Evolutionary conservation across 768 basidiomycete species (phyloP), one percentile per base, ranked within the genome.

Genomic region (Asterophora parasitica): DNA sequence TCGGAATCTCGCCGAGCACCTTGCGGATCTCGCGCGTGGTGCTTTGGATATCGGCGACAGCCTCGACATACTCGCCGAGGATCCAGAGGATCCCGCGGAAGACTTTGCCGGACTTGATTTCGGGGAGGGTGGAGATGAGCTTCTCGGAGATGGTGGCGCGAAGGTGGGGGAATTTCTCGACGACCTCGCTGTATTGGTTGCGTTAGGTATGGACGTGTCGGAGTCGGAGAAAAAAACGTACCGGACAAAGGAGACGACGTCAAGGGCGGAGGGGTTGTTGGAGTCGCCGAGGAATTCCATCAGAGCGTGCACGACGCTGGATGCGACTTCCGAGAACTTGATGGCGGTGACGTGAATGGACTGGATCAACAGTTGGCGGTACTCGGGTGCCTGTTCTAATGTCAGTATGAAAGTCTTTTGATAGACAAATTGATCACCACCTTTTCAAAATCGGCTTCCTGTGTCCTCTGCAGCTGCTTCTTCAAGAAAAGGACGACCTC

Each of bases 71-170:
- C 69, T 98, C 95, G 53, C 96, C 95, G n/a, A 97, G 75, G 54
- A 98, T 96, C 95, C 96, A 98, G 40, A 98, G 77, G 13, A 97
- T 79, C 6, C 95, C 96, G 4, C 93, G 84, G 76, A 89, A 97
- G 17, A 98, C 94, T 66, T 97, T 98, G 46, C 93, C 93, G 1
- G 90, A 93, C 66, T 93, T 93, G 70, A 97, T 91, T 52, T 91
- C 90, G 46, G 76, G 59, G 40, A 97, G 82, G 0, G 90, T 88
- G 26, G 78, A 69, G 39, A 86, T 81, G 44, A 98, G 81, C 60
- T 92, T 93, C 61, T 89, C 83, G 49, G 85, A 85, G 56, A 98
- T 92, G 7, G 87, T 78, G 2, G 74, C 60, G 7, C 94, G 86
- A 7, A 98, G 79, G 44, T 78, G 69, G 1, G 95, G 92, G 81